phyloP scores from a whole-genome alignment of 164 flowering plant species.

The Kalanchoe fedtschenkoi region DNA sequence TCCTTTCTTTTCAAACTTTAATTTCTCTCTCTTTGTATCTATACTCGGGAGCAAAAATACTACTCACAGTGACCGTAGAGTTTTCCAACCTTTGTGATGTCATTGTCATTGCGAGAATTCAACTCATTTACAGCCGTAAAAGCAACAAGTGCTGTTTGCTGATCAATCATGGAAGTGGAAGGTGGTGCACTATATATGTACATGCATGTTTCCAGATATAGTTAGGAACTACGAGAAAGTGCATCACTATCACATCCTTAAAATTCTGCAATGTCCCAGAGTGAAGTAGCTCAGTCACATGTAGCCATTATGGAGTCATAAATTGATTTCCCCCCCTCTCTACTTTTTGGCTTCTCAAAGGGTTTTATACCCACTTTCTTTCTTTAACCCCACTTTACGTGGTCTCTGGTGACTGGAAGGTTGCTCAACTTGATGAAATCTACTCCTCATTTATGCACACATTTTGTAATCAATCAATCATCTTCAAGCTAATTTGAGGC shows the following conservation, averaged over 20 bases:
- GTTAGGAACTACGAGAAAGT: constrained; percentile 2
- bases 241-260: constrained; percentile 4
- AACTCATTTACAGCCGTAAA: background rate
- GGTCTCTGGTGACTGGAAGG: too few species aligned
- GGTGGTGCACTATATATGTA: too few species aligned
- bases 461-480: too few species aligned
- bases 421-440: too few species aligned
- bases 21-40: too few species aligned
- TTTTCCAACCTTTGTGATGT: background rate
- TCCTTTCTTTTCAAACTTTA: too few species aligned
- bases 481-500: too few species aligned
- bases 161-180: background rate
- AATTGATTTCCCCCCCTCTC: background rate
- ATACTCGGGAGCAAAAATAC: background rate
- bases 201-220: background rate
- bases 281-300: background rate
- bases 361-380: background rate
- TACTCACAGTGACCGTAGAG: background rate
- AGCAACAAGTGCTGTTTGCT: too few species aligned
- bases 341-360: background rate
- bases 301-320: constrained; percentile 2
- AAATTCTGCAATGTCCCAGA: background rate
- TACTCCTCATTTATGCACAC: too few species aligned
- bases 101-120: background rate
- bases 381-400: too few species aligned